Percentiles rank a stretch among this genome's conserved stretches.
phyloP scores from a whole-genome alignment of 768 basidiomycete genomes.

The Hortiboletus flavorubellus region DNA sequence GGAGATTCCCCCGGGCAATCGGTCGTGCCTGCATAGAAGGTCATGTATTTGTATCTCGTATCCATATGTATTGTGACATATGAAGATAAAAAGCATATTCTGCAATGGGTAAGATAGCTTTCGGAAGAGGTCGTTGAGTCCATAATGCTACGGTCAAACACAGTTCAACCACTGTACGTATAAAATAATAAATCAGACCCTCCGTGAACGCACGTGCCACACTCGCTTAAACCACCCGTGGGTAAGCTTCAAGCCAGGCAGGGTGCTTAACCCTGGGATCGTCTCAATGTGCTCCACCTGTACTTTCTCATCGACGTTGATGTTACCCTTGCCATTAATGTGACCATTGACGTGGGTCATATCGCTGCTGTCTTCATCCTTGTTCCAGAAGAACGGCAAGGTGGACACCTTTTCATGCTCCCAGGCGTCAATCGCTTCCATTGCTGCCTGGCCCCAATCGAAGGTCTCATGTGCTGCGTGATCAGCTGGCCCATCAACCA shows the following conservation, averaged over 20 bases:
- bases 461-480: conserved; percentile 51
- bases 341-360: conserved; percentile 18
- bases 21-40: background rate
- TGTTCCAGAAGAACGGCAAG: conserved; percentile 50
- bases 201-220: conserved; percentile 32
- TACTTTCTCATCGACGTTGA: background rate
- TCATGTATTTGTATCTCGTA: conserved; percentile 3
- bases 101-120: conserved; percentile 1
- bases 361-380: conserved; percentile 34
- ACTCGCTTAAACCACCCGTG: conserved; percentile 32
- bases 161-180: background rate
- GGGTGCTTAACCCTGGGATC: conserved; percentile 17
- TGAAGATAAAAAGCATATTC: background rate
- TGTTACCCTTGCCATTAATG: background rate
- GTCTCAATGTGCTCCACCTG: conserved; percentile 21
- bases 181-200: conserved; percentile 16
- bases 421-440: conserved; percentile 67
- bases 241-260: conserved; percentile 23
- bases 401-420: conserved; percentile 29
- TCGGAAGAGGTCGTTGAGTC: background rate
- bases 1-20: background rate
- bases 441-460: conserved; percentile 75
- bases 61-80: background rate
- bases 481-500: conserved; percentile 71
- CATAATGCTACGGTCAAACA: conserved; percentile 13